These are phyloP conservation scores for Alloteropsis angusta DNA, from an alignment of 202 grass and related monocot genomes.

Conservation along the genomic window DNA sequence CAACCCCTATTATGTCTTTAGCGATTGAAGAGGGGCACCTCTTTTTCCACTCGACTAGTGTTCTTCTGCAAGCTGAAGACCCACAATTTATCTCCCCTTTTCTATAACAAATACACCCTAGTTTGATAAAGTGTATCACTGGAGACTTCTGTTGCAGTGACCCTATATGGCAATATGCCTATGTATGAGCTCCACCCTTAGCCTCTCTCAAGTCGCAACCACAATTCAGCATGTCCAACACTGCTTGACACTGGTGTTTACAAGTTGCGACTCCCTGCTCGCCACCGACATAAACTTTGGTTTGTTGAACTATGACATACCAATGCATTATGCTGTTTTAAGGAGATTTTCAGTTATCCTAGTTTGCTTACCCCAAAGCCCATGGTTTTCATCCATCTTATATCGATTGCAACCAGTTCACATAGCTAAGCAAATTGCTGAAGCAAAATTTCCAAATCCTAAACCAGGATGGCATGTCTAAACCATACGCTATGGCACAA, in stretches of 20 bases:
- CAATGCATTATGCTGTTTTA: background rate
- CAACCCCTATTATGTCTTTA: background rate
- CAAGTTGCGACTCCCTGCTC: background rate
- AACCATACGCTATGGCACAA: background rate
- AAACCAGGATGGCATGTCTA: background rate
- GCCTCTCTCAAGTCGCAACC: background rate
- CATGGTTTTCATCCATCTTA: background rate
- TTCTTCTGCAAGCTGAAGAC: background rate
- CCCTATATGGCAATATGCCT: too few relatives aligned
- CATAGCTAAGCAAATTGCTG: background rate
- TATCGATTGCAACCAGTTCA: background rate
- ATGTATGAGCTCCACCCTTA: background rate
- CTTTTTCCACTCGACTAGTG: background rate
- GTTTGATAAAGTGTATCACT: too few relatives aligned
- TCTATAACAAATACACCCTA: background rate
- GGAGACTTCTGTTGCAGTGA: background rate
- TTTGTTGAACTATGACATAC: background rate
- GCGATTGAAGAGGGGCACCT: background rate
- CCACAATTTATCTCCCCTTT: background rate
- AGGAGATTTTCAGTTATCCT: background rate
- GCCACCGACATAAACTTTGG: background rate
- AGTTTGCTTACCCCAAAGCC: background rate
- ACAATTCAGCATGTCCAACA: background rate
- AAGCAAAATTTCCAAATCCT: background rate
- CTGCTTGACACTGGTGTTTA: too few relatives aligned